Base-by-base conservation (phyloP, 2,329 filamentous ascomycete species). In the Aspergillus ustus region DNA sequence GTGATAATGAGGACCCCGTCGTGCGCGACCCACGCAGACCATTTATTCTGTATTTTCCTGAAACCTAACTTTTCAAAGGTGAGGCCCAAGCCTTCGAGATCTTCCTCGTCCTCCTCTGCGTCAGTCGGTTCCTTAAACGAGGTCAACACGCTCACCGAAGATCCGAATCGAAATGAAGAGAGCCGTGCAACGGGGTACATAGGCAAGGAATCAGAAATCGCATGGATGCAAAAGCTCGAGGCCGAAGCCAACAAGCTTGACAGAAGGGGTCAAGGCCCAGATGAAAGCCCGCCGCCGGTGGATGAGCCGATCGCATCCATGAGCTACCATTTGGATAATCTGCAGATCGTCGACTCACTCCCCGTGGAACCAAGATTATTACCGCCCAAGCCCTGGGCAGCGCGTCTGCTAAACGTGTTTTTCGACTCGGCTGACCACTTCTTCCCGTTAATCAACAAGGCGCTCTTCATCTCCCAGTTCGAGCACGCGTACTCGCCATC, bases 401-500 rank as follows among this genome's bases (percentile, higher is more conserved):
- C 77, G 53, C 67, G 69, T 34, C 70, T 80, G 15, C 69, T 80
- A 54, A 68, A 74, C 46, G 69, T 70, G 20, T 80, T 77, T 48
- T 73, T 80, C 52, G 62, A 69, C 6, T 70, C 70, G 7, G 70
- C 79, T 37, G 75, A 80, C 54, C 69, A 74, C 1, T 72, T 73
- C 8, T 80, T 80, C 53, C 78, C 78, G 1, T 73, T 81, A 31
- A 67, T 81, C 46, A 72, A 73, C 51, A 73, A 70, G 57, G 53
- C 69, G 2, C 71, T 73, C n/a, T 79, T 80, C 52, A 66, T 72
- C 29, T 65, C 62, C 20, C 76, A 78, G 52, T 67, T 69, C 7
- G 72, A 73, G 31, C 72, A 68, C 43, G 63, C 67, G n/a, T 59
- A 57, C 11, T 40, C 34, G 1, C 34, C 20, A 60, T 66, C 15